Conservation (phyloP, 768 basidiomycete genomes). For the Agrocybe praecox region DNA sequence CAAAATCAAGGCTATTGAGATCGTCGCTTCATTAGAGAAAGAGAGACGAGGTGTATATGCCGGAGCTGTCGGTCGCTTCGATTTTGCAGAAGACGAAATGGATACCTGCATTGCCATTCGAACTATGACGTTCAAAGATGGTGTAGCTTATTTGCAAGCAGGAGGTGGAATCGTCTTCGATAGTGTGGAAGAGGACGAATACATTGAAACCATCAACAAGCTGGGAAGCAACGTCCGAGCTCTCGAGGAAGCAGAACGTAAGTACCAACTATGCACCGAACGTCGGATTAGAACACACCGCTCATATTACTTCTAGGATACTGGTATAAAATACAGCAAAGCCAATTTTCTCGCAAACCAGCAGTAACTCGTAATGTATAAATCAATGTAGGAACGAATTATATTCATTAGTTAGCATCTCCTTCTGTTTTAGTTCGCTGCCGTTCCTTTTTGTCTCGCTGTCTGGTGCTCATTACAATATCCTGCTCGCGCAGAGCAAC, state of each 20-base stretch:
- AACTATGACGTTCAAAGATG: conserved; percentile 96
- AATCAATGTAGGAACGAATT: conserved; percentile 16
- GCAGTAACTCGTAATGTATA: conserved; percentile 21
- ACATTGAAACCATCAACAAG: conserved; percentile 94
- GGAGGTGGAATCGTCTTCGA: conserved; percentile 98
- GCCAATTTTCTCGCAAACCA: conserved; percentile 29
- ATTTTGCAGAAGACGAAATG: conserved; percentile 93
- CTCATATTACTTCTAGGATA: conserved; percentile 49
- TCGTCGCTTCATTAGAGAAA: conserved; percentile 83
- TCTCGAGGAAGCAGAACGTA: conserved; percentile 86
- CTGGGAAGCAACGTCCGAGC: conserved; percentile 85
- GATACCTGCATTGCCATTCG: conserved; percentile 99
- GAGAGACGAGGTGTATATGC: conserved; percentile 95
- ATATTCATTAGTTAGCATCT: conserved; percentile 17
- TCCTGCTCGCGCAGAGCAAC: conserved; percentile 44
- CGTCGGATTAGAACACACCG: not conserved
- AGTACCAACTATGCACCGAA: conserved; percentile 31
- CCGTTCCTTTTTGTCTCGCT: conserved; percentile 24
- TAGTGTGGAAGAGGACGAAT: conserved; percentile 97
- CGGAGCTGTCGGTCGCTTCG: conserved; percentile 97
- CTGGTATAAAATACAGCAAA: conserved; percentile 69
- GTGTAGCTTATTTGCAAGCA: conserved; percentile 89
- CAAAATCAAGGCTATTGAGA: conserved; percentile 97
- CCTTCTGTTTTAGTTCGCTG: conserved; percentile 14
- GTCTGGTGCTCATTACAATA: conserved; percentile 29